phyloP scores from a whole-genome alignment of 768 basidiomycete species.

The Leucogyrophana mollusca region DNA sequence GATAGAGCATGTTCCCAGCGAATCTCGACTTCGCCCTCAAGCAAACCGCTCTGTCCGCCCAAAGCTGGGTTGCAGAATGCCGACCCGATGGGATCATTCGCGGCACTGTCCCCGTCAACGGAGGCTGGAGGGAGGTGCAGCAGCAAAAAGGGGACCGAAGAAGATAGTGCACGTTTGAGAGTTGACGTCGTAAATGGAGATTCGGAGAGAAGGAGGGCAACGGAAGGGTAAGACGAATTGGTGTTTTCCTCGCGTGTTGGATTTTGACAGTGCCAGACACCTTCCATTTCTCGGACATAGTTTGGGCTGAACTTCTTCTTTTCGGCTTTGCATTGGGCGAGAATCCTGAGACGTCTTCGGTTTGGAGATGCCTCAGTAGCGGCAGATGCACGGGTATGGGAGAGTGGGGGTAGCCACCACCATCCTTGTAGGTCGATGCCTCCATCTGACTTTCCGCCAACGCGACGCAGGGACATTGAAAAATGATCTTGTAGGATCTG shows the following conservation, averaged over 20 bases:
- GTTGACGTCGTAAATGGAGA: slow-evolving; percentile 77
- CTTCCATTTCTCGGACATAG: slow-evolving; percentile 87
- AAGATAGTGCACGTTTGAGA: slow-evolving; percentile 67
- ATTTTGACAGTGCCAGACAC: slow-evolving; percentile 56
- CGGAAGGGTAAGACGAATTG: slow-evolving; percentile 13
- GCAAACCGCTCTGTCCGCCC: slow-evolving; percentile 47
- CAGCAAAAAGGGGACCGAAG: slow-evolving; percentile 75
- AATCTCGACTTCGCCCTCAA: slow-evolving; percentile 60
- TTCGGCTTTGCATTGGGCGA: slow-evolving; percentile 92
- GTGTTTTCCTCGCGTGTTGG: background rate
- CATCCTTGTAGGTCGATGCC: slow-evolving; percentile 88
- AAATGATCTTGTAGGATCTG: slow-evolving; percentile 58
- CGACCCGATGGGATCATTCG: slow-evolving; percentile 36
- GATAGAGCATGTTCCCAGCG: slow-evolving; percentile 55
- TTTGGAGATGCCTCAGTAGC: slow-evolving; percentile 8
- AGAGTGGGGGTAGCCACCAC: slow-evolving; percentile 78
- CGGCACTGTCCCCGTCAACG: slow-evolving; percentile 1
- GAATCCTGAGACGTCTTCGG: slow-evolving; percentile 63
- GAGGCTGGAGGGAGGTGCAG: slow-evolving; percentile 64
- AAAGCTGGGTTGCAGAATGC: slow-evolving; percentile 74
- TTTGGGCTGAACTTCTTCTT: slow-evolving; percentile 77
- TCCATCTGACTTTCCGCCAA: slow-evolving; percentile 88
- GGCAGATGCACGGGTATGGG: background rate
- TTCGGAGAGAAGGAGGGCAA: slow-evolving; percentile 81
- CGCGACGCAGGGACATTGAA: slow-evolving; percentile 76